phyloP scores from a whole-genome alignment of 2,329 filamentous ascomycete genomes.

The Fusarium phyllophilum region DNA sequence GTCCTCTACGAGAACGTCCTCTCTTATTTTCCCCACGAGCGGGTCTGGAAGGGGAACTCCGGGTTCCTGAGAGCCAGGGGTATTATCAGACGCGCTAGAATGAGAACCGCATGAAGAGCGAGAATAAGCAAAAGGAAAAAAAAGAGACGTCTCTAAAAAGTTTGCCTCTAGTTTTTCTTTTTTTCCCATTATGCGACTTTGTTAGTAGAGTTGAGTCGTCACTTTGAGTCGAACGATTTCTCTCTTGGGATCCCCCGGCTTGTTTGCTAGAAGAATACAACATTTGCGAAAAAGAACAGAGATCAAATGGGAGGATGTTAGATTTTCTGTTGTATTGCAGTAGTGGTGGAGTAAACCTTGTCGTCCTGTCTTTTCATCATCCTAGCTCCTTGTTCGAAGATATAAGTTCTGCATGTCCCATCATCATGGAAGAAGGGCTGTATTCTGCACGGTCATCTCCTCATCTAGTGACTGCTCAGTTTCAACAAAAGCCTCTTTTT shows the following conservation, averaged over 20 bases:
- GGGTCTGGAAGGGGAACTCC: conserved; percentile 11
- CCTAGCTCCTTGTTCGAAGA: conserved; percentile 10
- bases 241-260: conserved; percentile 19
- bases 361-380: neutral
- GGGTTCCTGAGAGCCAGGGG: conserved; percentile 28
- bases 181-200: neutral
- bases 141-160: conserved; percentile 3
- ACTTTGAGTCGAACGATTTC: conserved; percentile 42
- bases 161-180: conserved; percentile 13
- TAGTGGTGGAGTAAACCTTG: conserved; percentile 14
- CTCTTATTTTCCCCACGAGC: neutral
- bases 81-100: conserved; percentile 20
- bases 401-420: conserved; percentile 33
- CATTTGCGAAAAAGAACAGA: neutral
- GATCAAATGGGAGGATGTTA: neutral
- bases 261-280: conserved; percentile 3
- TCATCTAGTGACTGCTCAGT: conserved; percentile 14
- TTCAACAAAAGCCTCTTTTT: neutral
- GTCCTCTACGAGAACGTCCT: neutral
- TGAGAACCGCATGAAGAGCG: conserved; percentile 16
- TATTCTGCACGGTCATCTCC: conserved; percentile 13
- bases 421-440: neutral
- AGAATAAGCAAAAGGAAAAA: neutral
- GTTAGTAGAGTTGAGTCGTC: conserved; percentile 31
- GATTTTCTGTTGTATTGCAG: conserved; percentile 9